Base-by-base conservation (phyloP, 192 early-diverging fungal species). In the Phycomyces blakesleeanus region DNA sequence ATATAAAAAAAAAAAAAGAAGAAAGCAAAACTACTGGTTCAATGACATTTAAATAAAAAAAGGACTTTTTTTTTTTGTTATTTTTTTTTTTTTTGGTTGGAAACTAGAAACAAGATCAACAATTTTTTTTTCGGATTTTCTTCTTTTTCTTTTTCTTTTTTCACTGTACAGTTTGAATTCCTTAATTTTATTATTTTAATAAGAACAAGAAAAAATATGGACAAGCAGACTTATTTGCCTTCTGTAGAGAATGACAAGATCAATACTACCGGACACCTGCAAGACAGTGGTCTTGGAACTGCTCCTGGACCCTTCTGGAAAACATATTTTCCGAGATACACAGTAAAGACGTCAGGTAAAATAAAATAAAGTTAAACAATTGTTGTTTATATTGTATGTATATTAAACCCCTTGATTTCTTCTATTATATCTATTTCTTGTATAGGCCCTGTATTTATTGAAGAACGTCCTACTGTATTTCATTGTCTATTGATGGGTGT, bases 401-500 rank as follows among this genome's bases (percentile, higher is more conserved):
- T n/a, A n/a, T n/a, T n/a, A n/a, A n/a, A n/a, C n/a, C n/a, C n/a
- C n/a, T n/a, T n/a, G n/a, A n/a, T n/a, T n/a, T n/a, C n/a, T n/a
- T n/a, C n/a, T n/a, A n/a, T n/a, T n/a, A n/a, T n/a, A n/a, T n/a
- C n/a, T n/a, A n/a, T n/a, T n/a, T n/a, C n/a, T n/a, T 57, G 20
- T 41, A 3, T 55, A 69, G 73, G 73, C 51, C 10, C 70, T 34
- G 59, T 77, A 47, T 56, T 63, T 55, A 67, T 69, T 39, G 67
- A 73, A 25, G 79, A 81, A 65, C 57, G 80, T 50, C 70, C 74
- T 34, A 50, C 77, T 18, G 72, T 57, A 5, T 22, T 44, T 22
- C 67, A 73, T 39, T 55, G 67, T 29, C 40, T 84, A 21, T 50
- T 83, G 44, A 56, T 83, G 53, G 80, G 78, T 41, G 16, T 76